phyloP scores from a whole-genome alignment of 1,284 basidiomycete species.

The Exobasidium cylindrosporum region DNA sequence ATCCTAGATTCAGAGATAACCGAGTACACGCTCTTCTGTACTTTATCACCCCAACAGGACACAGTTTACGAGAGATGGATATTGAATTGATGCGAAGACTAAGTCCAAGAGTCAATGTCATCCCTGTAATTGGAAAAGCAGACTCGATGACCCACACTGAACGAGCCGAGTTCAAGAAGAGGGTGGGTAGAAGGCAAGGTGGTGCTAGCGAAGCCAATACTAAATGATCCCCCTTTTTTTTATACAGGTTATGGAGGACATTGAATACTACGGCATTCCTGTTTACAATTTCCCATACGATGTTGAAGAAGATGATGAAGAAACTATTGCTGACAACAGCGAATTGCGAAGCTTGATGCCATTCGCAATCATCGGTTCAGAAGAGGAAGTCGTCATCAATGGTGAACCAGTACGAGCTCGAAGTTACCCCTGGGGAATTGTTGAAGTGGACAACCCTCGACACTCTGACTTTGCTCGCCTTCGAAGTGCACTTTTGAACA shows the following conservation, averaged over 20 bases:
- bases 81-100: slow-evolving; percentile 64
- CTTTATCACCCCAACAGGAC: slow-evolving; percentile 93
- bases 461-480: slow-evolving; percentile 96
- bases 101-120: slow-evolving; percentile 77
- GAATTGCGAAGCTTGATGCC: slow-evolving; percentile 61
- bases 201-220: background rate
- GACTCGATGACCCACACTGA: slow-evolving; percentile 73
- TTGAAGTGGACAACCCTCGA: slow-evolving; percentile 96
- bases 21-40: slow-evolving; percentile 83
- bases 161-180: slow-evolving; percentile 84
- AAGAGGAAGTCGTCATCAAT: slow-evolving; percentile 90
- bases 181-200: slow-evolving; percentile 60
- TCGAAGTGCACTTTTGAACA: slow-evolving; percentile 87
- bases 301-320: slow-evolving; percentile 95
- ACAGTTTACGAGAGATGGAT: slow-evolving; percentile 91
- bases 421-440: slow-evolving; percentile 95
- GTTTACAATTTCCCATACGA: slow-evolving; percentile 99
- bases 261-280: slow-evolving; percentile 96
- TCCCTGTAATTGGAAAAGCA: slow-evolving; percentile 96
- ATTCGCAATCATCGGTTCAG: slow-evolving; percentile 95
- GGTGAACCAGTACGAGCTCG: slow-evolving; percentile 87
- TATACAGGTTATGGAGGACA: slow-evolving; percentile 92
- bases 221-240: no score
- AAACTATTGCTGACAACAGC: slow-evolving; percentile 91
- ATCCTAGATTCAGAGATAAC: slow-evolving; percentile 98